These are phyloP conservation scores for Sparassis latifolia DNA, from an alignment of 1,284 basidiomycete genomes.

Conservation along the genomic window DNA sequence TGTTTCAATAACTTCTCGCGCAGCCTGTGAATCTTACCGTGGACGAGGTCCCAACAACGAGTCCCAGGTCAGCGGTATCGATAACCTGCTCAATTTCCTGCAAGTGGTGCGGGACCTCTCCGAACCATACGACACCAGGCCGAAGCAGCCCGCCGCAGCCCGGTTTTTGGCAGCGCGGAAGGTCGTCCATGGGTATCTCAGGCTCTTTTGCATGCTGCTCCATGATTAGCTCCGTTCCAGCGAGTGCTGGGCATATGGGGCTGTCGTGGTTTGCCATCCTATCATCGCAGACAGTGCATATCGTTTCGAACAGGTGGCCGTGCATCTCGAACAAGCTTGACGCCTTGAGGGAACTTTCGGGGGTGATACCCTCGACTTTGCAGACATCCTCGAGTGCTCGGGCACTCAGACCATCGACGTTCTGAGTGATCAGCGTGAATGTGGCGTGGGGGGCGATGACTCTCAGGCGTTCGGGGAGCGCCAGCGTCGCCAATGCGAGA, in stretches of 20 bases:
- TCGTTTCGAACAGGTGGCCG: background rate
- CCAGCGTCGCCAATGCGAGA: constrained; percentile 40
- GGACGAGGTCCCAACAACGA: constrained; percentile 51
- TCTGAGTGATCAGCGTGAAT: constrained; percentile 59
- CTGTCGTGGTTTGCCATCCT: background rate
- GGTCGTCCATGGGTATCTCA: constrained; percentile 33
- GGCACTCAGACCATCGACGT: constrained; percentile 55
- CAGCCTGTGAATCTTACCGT: constrained; percentile 34
- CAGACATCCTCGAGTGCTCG: constrained; percentile 21
- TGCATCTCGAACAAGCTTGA: background rate
- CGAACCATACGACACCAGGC: constrained; percentile 61
- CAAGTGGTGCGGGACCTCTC: constrained; percentile 37
- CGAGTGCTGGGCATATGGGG: constrained; percentile 15
- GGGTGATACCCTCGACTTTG: background rate
- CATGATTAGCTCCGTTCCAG: constrained; percentile 39
- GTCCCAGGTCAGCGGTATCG: constrained; percentile 40
- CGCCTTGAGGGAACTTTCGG: constrained; percentile 63
- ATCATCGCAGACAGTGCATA: background rate
- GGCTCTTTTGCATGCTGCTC: constrained; percentile 26
- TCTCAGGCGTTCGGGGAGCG: constrained; percentile 30
- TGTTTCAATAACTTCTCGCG: background rate
- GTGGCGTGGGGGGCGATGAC: constrained; percentile 32
- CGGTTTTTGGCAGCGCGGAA: constrained; percentile 23
- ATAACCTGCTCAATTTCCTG: constrained; percentile 37
- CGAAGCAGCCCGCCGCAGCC: constrained; percentile 41